A percentile compares a stretch with the other conserved stretches of the same genome.
These are phyloP conservation scores for Immersiella caudata DNA, from an alignment of 495 filamentous ascomycete genomes.

Conservation along the genomic window DNA sequence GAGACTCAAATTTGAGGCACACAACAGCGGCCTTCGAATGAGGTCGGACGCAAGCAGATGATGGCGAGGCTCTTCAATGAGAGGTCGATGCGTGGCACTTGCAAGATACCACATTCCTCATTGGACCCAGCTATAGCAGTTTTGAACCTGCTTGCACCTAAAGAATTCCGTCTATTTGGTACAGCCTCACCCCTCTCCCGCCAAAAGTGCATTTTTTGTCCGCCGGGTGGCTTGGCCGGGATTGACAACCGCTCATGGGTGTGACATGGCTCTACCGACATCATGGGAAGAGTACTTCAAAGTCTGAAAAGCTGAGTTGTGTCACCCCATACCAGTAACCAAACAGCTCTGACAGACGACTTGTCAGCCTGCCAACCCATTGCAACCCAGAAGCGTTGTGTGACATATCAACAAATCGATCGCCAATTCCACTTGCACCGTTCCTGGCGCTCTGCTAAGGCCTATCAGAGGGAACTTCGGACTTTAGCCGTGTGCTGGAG, in stretches of 20 bases:
- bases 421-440: not conserved
- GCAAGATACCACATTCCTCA: not conserved
- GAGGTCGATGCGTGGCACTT: conserved; percentile 9
- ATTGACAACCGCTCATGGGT: not conserved
- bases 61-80: conserved; percentile 8
- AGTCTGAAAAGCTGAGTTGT: not conserved
- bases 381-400: not conserved
- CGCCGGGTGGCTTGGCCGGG: not conserved
- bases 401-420: not conserved
- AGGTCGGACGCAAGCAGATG: not conserved
- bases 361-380: not conserved
- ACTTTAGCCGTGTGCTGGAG: not conserved
- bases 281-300: not conserved
- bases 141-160: not conserved
- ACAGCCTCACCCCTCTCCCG: not conserved
- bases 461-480: not conserved
- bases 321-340: not conserved
- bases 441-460: not conserved
- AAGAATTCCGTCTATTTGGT: not conserved
- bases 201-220: not conserved
- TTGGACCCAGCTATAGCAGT: not conserved
- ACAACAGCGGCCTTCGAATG: not conserved
- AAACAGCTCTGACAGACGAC: not conserved
- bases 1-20: not conserved
- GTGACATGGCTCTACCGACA: not conserved